Base-by-base conservation (phyloP, 192 early-diverging fungal species). In the Rhizophagus prolifer region DNA sequence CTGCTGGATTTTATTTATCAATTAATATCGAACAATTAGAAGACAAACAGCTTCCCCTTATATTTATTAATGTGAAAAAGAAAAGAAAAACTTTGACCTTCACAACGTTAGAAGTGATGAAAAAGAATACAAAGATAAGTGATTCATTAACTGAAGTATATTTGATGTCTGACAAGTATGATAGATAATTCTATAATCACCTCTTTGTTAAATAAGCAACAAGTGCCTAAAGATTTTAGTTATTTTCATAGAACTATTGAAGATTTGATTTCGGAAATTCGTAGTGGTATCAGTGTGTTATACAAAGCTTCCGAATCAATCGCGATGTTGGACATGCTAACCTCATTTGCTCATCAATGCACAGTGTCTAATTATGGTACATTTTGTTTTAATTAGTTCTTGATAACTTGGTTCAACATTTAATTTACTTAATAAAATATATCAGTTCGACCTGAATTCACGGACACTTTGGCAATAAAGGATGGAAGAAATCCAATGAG, bases 131-230 rank as follows among this genome's bases (percentile, higher is more conserved):
- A 23, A 88, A 93, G 14, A 90, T 97, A 9, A 82, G 91, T 16
- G 92, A 95, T 31, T 94, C 94, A 0, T 80, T 96, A 58, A 85
- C 87, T 25, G 96, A 97, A 74, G 91, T 96, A 16, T 95, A 90
- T 77, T 61, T 94, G 60, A 90, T 94, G 85, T 92, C 91, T 0
- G 93, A 94, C 78, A 91, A 87, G 89, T 92, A 88, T 41, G 12
- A 54, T 59, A 69, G 12, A 54, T 59, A 69, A 38, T 58, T 50
- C 25, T 3, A 34, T 4, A 44, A 78, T 59, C 12, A 26, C 9
- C 50, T 34, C 6, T 34, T 67, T 10, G 36, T 23, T 23, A 47
- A 12, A 23, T 30, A 16, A 71, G 19, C n/a, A n/a, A 46, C 14
- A 2, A 34, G 31, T 65, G 3, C 31, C 31, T 34, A 2, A n/a